These are phyloP conservation scores for Pleurotus sapidus DNA, from an alignment of 768 basidiomycete genomes.

Conservation along the genomic window DNA sequence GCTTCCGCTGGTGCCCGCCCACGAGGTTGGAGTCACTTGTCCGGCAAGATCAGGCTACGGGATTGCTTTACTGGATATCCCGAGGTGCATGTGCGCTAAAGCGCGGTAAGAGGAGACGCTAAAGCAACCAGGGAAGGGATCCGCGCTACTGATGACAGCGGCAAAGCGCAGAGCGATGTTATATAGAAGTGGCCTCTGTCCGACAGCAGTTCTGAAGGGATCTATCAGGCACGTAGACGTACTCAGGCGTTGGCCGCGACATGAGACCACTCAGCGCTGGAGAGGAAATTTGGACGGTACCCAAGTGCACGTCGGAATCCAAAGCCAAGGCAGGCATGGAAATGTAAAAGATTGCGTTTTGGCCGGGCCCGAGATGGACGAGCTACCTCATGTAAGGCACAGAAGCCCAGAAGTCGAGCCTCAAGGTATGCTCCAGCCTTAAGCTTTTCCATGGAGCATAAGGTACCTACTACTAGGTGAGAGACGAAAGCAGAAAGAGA, in stretches of 20 bases:
- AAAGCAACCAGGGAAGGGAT: slow-evolving; percentile 6
- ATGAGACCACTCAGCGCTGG: not conserved
- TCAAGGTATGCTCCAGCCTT: not conserved
- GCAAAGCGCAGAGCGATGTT: not conserved
- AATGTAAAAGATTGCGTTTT: too few relatives aligned
- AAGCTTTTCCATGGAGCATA: too few relatives aligned
- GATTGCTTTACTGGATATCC: not conserved
- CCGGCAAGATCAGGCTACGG: not conserved
- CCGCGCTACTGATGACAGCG: slow-evolving; percentile 1
- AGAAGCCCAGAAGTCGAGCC: not conserved
- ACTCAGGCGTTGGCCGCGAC: not conserved
- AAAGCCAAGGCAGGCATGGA: not conserved
- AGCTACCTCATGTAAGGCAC: not conserved
- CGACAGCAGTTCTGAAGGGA: not conserved
- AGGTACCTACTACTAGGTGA: too few relatives aligned
- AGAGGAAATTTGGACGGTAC: not conserved
- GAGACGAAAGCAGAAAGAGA: too few relatives aligned
- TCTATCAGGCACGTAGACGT: not conserved
- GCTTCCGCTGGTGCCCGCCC: not conserved
- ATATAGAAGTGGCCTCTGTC: not conserved
- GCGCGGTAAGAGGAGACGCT: not conserved
- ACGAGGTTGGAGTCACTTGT: not conserved
- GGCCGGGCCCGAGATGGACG: not conserved
- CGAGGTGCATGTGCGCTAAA: not conserved
- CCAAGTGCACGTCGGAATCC: not conserved